Conservation (phyloP, 495 filamentous ascomycete genomes). For the Xeromyces bisporus region DNA sequence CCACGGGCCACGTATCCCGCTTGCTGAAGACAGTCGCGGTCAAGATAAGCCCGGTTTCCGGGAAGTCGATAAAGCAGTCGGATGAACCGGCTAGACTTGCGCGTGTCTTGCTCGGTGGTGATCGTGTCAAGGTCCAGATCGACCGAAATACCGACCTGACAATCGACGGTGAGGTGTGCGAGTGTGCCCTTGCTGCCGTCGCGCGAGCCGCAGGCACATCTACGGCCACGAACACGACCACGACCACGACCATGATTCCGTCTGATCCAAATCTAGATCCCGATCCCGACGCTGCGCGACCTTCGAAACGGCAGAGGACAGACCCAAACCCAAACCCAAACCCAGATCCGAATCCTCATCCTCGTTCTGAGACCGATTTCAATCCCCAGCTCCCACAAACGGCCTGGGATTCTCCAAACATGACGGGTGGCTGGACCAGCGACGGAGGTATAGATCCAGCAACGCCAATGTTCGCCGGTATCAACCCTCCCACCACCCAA, state of each 20-base stretch:
- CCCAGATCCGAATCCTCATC: neutral
- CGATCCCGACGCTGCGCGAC: conserved; percentile 5
- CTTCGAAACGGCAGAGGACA: conserved; percentile 33
- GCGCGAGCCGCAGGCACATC: conserved; percentile 1
- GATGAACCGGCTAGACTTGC: conserved; percentile 44
- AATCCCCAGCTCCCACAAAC: neutral
- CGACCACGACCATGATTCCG: too few species aligned
- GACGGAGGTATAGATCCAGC: too few species aligned
- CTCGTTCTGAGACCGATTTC: neutral
- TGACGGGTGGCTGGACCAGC: too few species aligned
- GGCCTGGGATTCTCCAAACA: too few species aligned
- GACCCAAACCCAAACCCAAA: conserved; percentile 2
- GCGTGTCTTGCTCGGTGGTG: conserved; percentile 53
- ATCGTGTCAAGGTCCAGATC: conserved; percentile 49
- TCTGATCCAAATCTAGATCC: neutral
- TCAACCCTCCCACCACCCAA: too few species aligned
- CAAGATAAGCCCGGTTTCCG: conserved; percentile 52
- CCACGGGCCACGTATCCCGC: conserved; percentile 48
- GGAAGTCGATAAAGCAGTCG: conserved; percentile 31
- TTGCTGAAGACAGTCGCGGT: conserved; percentile 67
- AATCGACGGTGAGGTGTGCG: conserved; percentile 42
- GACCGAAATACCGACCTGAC: conserved; percentile 49
- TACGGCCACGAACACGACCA: too few species aligned
- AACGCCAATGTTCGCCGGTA: too few species aligned
- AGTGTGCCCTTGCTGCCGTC: conserved; percentile 1